phyloP scores from a whole-genome alignment of 306 rosid genomes.

The Quercus robur region DNA sequence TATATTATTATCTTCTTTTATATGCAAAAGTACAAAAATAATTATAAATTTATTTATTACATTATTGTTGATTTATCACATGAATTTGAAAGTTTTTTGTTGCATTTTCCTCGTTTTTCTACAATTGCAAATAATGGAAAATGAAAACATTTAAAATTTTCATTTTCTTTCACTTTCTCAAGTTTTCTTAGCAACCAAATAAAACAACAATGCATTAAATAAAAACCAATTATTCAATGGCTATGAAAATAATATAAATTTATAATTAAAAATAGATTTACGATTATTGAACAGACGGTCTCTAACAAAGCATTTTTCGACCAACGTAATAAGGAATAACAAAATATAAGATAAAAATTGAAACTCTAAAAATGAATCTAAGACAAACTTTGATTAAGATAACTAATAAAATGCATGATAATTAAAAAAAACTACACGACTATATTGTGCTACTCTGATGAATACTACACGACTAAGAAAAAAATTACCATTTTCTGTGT shows the following conservation, averaged over 20 bases:
- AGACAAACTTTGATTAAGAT: not conserved
- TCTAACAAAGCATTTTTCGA: no score
- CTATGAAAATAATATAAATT: not conserved
- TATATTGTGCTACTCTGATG: not conserved
- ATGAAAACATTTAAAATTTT: no score
- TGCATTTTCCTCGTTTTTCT: not conserved
- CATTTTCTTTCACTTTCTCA: not conserved
- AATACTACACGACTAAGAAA: no score
- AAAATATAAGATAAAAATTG: not conserved
- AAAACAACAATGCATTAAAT: not conserved
- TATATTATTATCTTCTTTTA: no score
- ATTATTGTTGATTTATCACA: no score
- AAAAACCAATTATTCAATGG: not conserved
- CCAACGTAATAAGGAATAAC: not conserved
- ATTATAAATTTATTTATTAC: no score
- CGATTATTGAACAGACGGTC: not conserved
- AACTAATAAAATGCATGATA: not conserved
- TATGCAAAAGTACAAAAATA: no score
- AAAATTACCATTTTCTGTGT: conserved; percentile 15
- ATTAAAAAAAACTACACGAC: not conserved
- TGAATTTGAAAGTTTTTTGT: no score
- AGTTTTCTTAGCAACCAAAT: not conserved
- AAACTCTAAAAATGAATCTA: conserved; percentile 2
- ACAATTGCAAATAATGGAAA: not conserved
- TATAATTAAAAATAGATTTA: no score